phyloP scores from a whole-genome alignment of 2,329 filamentous ascomycete genomes.

The Salinomyces thailandicus region DNA sequence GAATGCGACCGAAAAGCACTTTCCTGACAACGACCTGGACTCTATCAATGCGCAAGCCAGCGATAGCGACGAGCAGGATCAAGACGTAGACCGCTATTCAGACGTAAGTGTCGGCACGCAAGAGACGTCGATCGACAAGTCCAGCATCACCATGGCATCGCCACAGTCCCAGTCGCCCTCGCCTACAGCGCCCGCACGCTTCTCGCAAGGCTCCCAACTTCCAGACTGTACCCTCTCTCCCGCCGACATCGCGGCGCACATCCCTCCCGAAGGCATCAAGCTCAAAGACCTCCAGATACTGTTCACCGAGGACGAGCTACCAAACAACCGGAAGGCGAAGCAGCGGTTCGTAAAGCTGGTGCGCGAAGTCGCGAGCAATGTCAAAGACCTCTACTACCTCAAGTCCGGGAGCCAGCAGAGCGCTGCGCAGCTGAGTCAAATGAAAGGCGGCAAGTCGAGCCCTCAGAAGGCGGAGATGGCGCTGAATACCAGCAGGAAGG shows the following conservation, averaged over 20 bases:
- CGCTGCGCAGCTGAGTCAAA: too few species aligned
- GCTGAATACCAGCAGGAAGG: too few species aligned
- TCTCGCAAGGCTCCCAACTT: background rate
- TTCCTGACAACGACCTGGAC: too few species aligned
- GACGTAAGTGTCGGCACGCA: too few species aligned
- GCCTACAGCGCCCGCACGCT: background rate
- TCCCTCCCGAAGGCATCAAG: slow-evolving; percentile 3
- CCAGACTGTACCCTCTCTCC: background rate
- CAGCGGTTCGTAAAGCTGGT: background rate
- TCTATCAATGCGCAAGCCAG: too few species aligned
- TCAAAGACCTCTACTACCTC: background rate
- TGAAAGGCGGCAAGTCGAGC: too few species aligned
- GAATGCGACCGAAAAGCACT: too few species aligned
- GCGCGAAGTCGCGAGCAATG: background rate
- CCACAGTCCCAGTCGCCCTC: background rate
- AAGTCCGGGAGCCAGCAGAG: background rate
- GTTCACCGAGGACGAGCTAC: slow-evolving; percentile 1
- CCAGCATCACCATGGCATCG: background rate
- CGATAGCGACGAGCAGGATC: too few species aligned
- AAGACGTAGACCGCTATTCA: too few species aligned
- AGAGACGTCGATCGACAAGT: too few species aligned
- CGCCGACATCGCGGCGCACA: background rate
- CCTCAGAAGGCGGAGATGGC: too few species aligned
- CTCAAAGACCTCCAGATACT: background rate
- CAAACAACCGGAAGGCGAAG: background rate